phyloP scores from a whole-genome alignment of 805 yeast genomes.

The Myxozyma udenii region DNA sequence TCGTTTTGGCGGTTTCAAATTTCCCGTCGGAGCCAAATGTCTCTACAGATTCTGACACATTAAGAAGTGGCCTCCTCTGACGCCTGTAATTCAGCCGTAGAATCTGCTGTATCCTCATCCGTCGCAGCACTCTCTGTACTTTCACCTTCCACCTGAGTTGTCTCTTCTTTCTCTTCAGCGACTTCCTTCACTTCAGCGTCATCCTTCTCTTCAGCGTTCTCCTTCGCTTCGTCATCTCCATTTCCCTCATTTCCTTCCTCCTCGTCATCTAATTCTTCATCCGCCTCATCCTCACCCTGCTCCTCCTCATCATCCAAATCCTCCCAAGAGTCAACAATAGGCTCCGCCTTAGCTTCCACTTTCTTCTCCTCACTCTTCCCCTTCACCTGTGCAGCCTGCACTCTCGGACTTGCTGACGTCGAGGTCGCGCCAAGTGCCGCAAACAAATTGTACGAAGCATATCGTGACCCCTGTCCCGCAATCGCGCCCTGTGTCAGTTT shows the following conservation, averaged over 20 bases:
- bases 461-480: slow-evolving; percentile 8
- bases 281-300: slow-evolving; percentile 1
- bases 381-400: background rate
- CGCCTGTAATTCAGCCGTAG: background rate
- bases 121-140: background rate
- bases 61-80: too few species aligned
- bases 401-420: background rate
- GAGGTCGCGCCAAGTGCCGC: slow-evolving; percentile 12
- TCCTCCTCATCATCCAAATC: slow-evolving; percentile 23
- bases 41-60: too few species aligned
- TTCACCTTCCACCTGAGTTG: background rate
- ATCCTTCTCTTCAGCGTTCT: too few species aligned
- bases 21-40: too few species aligned
- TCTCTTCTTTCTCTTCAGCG: background rate
- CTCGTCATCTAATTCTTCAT: background rate
- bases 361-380: background rate
- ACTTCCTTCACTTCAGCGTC: too few species aligned
- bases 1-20: too few species aligned
- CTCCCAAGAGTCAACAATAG: slow-evolving; percentile 28
- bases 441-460: slow-evolving; percentile 12
- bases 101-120: background rate
- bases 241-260: background rate
- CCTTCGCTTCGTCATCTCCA: background rate
- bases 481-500: background rate
- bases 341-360: slow-evolving; percentile 8